Evolutionary conservation across 2,329 filamentous ascomycete genomes (phyloP).

Genomic region (Fusarium pseudocircinatum): DNA sequence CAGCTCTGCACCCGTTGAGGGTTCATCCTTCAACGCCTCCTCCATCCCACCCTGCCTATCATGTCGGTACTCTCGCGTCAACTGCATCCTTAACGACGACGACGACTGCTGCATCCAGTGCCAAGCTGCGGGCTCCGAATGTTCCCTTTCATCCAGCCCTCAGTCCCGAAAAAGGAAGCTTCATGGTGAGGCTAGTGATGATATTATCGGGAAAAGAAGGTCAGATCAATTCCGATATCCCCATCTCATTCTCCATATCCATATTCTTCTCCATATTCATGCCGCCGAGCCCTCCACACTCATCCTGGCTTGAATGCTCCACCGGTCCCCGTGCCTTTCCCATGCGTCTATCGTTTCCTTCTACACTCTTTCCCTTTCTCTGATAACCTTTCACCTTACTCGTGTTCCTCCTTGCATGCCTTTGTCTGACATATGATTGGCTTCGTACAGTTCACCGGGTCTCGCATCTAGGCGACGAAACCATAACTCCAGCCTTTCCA

Average conservation of each 20-base stretch:
- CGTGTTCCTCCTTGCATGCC: slow-evolving; percentile 37
- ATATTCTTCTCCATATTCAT: slow-evolving; percentile 25
- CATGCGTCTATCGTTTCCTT: slow-evolving; percentile 34
- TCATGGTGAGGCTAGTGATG: slow-evolving; percentile 69
- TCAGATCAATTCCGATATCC: slow-evolving; percentile 53
- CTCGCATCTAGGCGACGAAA: slow-evolving; percentile 61
- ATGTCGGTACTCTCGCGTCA: slow-evolving; percentile 77
- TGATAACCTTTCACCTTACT: slow-evolving; percentile 36
- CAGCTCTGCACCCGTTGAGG: slow-evolving; percentile 59
- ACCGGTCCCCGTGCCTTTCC: slow-evolving; percentile 25
- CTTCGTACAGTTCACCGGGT: slow-evolving; percentile 63
- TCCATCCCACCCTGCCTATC: slow-evolving; percentile 72
- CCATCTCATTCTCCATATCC: slow-evolving; percentile 14
- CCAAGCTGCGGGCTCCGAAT: slow-evolving; percentile 80
- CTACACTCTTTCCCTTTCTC: slow-evolving; percentile 27
- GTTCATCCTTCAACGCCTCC: slow-evolving; percentile 53
- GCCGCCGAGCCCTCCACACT: slow-evolving; percentile 26
- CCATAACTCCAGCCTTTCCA: slow-evolving; percentile 68
- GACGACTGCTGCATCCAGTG: slow-evolving; percentile 80
- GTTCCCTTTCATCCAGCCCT: slow-evolving; percentile 80
- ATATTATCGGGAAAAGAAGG: slow-evolving; percentile 74
- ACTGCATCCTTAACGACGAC: slow-evolving; percentile 80
- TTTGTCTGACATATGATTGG: slow-evolving; percentile 61
- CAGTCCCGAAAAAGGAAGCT: slow-evolving; percentile 83
- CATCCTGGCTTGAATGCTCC: slow-evolving; percentile 32